These are phyloP conservation scores for Solanum etuberosum DNA, from an alignment of 257 asterid species.

Conservation along the genomic window DNA sequence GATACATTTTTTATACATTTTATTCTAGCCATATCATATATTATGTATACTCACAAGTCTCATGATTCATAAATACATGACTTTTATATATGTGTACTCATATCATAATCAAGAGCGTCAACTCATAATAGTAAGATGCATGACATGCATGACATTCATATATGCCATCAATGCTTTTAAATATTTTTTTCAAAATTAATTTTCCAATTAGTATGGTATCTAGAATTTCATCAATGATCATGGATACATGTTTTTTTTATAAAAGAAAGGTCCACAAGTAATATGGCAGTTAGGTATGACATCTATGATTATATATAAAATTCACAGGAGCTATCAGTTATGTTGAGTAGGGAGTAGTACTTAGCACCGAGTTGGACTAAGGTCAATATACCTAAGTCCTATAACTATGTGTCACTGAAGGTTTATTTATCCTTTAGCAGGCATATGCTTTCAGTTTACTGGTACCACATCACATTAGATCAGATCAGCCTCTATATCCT, in stretches of 20 bases:
- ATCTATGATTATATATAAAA: not conserved
- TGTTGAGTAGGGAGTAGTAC: not conserved
- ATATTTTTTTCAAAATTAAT: not conserved
- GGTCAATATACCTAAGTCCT: not conserved
- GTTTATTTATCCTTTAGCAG: not conserved
- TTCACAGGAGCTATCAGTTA: not conserved
- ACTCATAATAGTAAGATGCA: not conserved
- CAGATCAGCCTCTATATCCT: not conserved
- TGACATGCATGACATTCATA: not conserved
- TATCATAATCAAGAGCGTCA: not conserved
- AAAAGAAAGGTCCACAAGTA: not conserved
- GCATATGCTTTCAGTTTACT: not conserved
- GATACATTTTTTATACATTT: not conserved
- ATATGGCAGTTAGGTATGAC: not conserved
- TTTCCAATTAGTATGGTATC: not conserved
- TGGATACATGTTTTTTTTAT: not conserved
- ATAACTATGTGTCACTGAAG: not conserved
- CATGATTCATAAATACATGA: not conserved
- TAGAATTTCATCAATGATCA: not conserved
- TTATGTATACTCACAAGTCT: not conserved
- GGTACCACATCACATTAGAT: not conserved
- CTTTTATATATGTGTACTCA: not conserved
- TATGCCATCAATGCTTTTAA: not conserved
- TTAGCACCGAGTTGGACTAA: not conserved
- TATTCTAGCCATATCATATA: not conserved